Base-by-base conservation (phyloP, 768 basidiomycete genomes). In the Harrya chromipes region DNA sequence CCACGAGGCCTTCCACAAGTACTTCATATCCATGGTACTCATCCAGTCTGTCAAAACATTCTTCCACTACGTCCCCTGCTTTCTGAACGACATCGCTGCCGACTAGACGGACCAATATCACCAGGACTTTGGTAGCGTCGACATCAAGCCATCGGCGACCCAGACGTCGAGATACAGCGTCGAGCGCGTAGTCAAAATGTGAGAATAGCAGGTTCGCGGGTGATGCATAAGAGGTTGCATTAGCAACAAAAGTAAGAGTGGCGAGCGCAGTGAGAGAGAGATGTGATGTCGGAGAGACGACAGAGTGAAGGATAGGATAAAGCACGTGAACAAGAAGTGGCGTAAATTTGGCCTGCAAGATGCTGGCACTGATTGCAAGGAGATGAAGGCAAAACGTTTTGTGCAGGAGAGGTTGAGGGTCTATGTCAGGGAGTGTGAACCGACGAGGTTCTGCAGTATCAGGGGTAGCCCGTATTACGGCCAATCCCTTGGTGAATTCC, bases 121-220 rank as follows among this genome's bases (percentile, higher is more conserved):
- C 80, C 19, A 99, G 75, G 6, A 98, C 94, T 54, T 90, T 86
- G 9, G 94, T 89, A 0, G 95, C 95, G 29, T 89, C 84, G 2
- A 90, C 76, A 54, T 95, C 92, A 10, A 98, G 77, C 77, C 88
- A 85, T 52, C 86, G 77, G 16, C 82, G 79, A 11, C 85, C 84
- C 21, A 99, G 77, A 23, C 89, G 81, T 19, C 91, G 85, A 3
- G 92, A 90, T 14, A 95, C 85, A 2, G 88, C 82, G 58, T 97
- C 93, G 47, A 99, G 81, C 9, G 92, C 87, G 63, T 99, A 98
- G 69, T 99, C 95, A 57, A 95, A 95, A 67, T 99, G 97, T 19
- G 94, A 87, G 34, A 97, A 77, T 6, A 99, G 74, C 23, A 98
- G 75, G 60, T 94, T 94, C 38, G 85, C 82, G 0, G 90, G 79